Percentiles rank a stretch among this genome's conserved stretches.
phyloP scores from a whole-genome alignment of 106 monocot genomes.

The Cymbidium sinense region DNA sequence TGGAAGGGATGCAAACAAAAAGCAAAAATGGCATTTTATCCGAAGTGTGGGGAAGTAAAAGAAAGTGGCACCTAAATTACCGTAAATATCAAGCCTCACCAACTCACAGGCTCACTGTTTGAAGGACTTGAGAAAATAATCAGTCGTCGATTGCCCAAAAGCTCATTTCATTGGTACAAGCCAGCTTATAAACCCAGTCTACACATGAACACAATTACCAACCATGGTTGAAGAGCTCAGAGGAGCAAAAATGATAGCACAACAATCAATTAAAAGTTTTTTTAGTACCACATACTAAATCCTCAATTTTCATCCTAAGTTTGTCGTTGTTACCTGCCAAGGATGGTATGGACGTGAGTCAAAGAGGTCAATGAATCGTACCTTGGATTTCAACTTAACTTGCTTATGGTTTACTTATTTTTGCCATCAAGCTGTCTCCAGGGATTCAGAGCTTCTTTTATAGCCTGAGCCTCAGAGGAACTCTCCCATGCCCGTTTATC shows the following conservation, averaged over 20 bases:
- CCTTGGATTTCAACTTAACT: neutral
- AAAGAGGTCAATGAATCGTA: neutral
- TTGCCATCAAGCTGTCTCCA: slow-evolving; percentile 58
- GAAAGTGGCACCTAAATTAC: too few species aligned
- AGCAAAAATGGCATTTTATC: too few species aligned
- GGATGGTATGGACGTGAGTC: neutral
- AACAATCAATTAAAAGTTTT: neutral
- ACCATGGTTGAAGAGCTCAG: neutral
- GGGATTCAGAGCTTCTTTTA: slow-evolving; percentile 80
- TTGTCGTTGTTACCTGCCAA: neutral
- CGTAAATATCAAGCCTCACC: too few species aligned
- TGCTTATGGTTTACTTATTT: slow-evolving; percentile 19
- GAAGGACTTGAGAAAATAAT: too few species aligned
- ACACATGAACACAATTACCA: neutral
- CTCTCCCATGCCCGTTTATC: slow-evolving; percentile 83
- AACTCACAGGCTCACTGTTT: too few species aligned
- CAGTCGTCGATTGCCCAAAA: too few species aligned
- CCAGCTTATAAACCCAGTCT: too few species aligned
- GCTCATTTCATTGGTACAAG: too few species aligned
- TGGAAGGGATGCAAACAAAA: too few species aligned
- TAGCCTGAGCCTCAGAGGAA: slow-evolving; percentile 70
- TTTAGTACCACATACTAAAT: neutral
- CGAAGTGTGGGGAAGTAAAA: too few species aligned
- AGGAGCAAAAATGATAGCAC: neutral
- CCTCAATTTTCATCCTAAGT: neutral